Percentiles rank a stretch among this genome's conserved stretches.
Evolutionary conservation across 2,329 filamentous ascomycete species (phyloP).

Genomic region (Venturia nashicola): DNA sequence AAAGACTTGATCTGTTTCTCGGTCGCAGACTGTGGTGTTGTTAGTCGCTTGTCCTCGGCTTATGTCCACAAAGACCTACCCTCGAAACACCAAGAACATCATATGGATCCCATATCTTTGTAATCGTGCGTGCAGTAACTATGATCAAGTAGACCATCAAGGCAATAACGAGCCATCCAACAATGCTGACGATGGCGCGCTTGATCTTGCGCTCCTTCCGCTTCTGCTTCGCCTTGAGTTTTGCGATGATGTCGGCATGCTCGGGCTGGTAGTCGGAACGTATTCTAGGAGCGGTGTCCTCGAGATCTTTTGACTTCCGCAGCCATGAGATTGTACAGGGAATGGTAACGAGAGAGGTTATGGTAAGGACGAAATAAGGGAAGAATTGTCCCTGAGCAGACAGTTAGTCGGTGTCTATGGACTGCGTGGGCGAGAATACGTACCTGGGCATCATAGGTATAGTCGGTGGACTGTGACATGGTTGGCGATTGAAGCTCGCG

Average conservation of each 20-base stretch:
- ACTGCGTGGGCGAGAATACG: conserved; percentile 13
- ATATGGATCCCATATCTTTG: conserved; percentile 93
- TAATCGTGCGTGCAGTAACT: conserved; percentile 56
- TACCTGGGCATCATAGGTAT: conserved; percentile 94
- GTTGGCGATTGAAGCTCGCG: conserved; percentile 23
- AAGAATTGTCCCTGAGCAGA: conserved; percentile 78
- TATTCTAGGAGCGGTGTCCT: conserved; percentile 72
- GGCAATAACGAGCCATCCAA: conserved; percentile 73
- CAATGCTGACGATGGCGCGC: conserved; percentile 60
- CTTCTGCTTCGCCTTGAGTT: conserved; percentile 74
- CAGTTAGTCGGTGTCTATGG: conserved; percentile 12
- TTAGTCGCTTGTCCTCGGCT: conserved; percentile 14
- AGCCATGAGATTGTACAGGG: conserved; percentile 84
- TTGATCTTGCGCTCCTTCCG: conserved; percentile 83
- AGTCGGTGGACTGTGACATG: conserved; percentile 68
- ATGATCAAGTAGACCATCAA: conserved; percentile 88
- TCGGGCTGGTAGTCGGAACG: conserved; percentile 68
- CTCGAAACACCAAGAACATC: conserved; percentile 81
- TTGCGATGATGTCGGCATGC: conserved; percentile 72
- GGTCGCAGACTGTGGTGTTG: conserved; percentile 48
- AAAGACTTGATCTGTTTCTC: conserved; percentile 89
- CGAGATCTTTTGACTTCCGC: conserved; percentile 64
- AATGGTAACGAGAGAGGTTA: conserved; percentile 75
- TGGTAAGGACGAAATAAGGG: conserved; percentile 93
- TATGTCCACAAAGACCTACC: conserved; percentile 33